phyloP scores from a whole-genome alignment of 2,329 filamentous ascomycete genomes.

The Apiospora hydei region DNA sequence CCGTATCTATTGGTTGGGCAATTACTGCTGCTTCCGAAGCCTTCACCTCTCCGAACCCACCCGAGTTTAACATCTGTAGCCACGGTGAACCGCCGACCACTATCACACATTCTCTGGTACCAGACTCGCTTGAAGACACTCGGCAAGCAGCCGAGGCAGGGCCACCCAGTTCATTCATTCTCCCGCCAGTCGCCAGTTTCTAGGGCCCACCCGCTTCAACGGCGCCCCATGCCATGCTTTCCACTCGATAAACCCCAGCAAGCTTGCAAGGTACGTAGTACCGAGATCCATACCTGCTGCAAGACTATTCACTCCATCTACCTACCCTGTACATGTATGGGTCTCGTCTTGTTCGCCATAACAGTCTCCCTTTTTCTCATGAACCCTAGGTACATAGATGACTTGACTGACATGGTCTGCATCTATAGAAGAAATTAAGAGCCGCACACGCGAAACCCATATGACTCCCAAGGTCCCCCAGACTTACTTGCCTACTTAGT shows the following conservation, averaged over 20 bases:
- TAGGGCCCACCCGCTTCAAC: background rate
- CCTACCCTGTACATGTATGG: slow-evolving; percentile 2
- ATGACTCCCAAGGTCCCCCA: background rate
- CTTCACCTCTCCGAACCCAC: background rate
- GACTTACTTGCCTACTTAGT: background rate
- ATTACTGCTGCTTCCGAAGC: background rate
- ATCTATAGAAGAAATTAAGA: background rate
- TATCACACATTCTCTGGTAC: background rate
- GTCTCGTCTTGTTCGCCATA: background rate
- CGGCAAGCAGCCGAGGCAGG: slow-evolving; percentile 22
- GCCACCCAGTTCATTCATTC: background rate
- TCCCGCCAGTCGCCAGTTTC: background rate
- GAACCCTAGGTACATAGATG: background rate
- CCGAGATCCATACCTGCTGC: background rate
- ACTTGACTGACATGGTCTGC: slow-evolving; percentile 2
- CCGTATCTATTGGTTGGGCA: background rate
- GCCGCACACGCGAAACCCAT: background rate
- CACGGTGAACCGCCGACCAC: background rate
- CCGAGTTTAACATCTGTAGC: too few relatives aligned
- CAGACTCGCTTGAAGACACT: slow-evolving; percentile 15
- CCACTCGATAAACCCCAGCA: slow-evolving; percentile 9
- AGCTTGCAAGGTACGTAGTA: slow-evolving; percentile 6
- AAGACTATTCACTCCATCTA: slow-evolving; percentile 7
- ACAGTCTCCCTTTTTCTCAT: slow-evolving; percentile 2
- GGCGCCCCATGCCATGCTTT: background rate